A percentile compares a stretch with the other conserved stretches of the same genome.
Conservation (phyloP, 441 rosid species). For the Isatis lusitanica region DNA sequence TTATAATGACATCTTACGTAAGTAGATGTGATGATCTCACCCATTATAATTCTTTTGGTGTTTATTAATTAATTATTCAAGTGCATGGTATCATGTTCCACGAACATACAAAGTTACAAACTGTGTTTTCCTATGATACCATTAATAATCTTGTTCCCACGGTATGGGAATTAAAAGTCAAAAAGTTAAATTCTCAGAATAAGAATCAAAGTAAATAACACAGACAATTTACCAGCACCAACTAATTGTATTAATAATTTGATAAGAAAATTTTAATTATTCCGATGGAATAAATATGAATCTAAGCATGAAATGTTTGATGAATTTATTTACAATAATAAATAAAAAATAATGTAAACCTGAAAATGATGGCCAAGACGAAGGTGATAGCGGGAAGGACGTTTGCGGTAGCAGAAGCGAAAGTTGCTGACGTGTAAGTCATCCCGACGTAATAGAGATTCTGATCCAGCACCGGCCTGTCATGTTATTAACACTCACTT, state of each 20-base stretch:
- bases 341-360: conserved; percentile 39
- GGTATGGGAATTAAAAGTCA: conserved; percentile 21
- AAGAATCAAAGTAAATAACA: conserved; percentile 11
- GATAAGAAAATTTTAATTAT: background rate
- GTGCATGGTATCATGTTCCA: conserved; percentile 25
- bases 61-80: conserved; percentile 17
- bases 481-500: conserved; percentile 6
- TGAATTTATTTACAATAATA: background rate
- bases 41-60: background rate
- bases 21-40: conserved; percentile 35
- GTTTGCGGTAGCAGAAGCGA: conserved; percentile 69
- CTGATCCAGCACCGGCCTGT: conserved; percentile 95
- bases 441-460: conserved; percentile 76
- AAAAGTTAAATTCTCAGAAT: background rate
- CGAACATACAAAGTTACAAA: conserved; percentile 13
- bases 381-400: conserved; percentile 88
- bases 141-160: conserved; percentile 31
- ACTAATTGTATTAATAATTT: background rate
- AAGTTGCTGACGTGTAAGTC: conserved; percentile 88
- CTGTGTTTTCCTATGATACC: conserved; percentile 27
- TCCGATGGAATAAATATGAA: background rate
- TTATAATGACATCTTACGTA: conserved; percentile 35
- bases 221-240: background rate
- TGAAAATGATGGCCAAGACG: conserved; percentile 75
- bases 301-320: background rate